Base-by-base conservation (phyloP, 805 yeast genomes). In the Jamesozyma rosinii region DNA sequence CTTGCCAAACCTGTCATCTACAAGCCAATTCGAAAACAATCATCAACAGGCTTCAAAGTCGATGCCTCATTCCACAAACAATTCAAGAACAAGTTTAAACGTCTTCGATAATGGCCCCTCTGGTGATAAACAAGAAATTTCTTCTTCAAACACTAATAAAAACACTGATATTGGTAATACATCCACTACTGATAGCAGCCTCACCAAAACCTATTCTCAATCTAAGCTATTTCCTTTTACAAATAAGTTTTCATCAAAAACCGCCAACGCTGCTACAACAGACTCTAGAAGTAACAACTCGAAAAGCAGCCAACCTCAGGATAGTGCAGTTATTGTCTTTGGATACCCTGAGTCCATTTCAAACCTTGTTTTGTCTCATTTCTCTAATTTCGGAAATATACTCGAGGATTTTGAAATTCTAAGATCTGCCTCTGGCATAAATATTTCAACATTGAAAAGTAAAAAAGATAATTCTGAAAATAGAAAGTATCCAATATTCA, bases 341-440 rank as follows among this genome's bases (percentile, higher is more conserved):
- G 97, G 97, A 1, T 90, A 86, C 59, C 87, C 94, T 1, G 94
- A 88, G 54, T 70, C 77, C 1, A 71, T 80, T 49, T 77, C 94
- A 8, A 73, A 72, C 27, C 71, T 72, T 30, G 76, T 90, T 1
- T 71, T 90, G 32, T 75, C 76, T 41, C 84, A 79, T 60, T 90
- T 88, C 55, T 70, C 79, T 20, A 82, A 81, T 53, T 86, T 81
- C 61, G 97, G 97, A 18, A 71, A 70, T 22, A 78, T 90, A 34
- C 60, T 86, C 44, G 96, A 88, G 51, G 81, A 83, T 54, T 80
- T 83, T 52, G 79, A 79, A 50, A 64, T 66, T 2, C 57, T 67
- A 53, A 59, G 64, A 46, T 52, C 58, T 35, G 45, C 52, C 9
- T 54, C 65, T 3, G 65, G 65, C 11, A 58, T 58, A n/a, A 58